Evolutionary conservation across 148 eudicot species (phyloP).

Genomic region (Rhododendron mucronatum): DNA sequence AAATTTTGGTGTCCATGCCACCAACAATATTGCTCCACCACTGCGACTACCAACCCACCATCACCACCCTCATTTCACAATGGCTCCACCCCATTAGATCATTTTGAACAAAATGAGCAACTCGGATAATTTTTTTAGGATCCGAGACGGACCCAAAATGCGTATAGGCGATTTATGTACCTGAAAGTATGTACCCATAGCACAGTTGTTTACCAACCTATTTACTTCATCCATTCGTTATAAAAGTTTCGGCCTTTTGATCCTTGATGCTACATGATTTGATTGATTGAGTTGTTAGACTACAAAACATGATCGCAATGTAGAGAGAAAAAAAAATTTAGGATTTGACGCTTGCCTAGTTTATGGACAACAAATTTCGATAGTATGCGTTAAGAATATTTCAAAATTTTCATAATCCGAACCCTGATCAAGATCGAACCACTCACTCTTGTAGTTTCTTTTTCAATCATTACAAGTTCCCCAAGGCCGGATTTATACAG

Average conservation of each 20-base stretch:
- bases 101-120: no score
- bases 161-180: no score
- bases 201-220: no score
- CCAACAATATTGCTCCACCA: no score
- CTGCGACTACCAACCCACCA: no score
- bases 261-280: neutral
- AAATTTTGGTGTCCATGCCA: no score
- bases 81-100: no score
- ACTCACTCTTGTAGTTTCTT: neutral
- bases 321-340: neutral
- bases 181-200: no score
- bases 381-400: neutral
- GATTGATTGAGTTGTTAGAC: neutral
- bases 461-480: neutral
- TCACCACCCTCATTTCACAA: no score
- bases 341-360: neutral
- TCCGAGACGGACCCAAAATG: no score
- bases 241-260: neutral
- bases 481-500: neutral
- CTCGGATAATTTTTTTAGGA: no score
- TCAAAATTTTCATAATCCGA: neutral
- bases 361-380: neutral
- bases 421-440: neutral
- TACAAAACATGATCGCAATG: neutral
- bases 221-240: neutral